phyloP scores from a whole-genome alignment of 371 early-diverging fungal genomes.

The Mucor circinelloides region DNA sequence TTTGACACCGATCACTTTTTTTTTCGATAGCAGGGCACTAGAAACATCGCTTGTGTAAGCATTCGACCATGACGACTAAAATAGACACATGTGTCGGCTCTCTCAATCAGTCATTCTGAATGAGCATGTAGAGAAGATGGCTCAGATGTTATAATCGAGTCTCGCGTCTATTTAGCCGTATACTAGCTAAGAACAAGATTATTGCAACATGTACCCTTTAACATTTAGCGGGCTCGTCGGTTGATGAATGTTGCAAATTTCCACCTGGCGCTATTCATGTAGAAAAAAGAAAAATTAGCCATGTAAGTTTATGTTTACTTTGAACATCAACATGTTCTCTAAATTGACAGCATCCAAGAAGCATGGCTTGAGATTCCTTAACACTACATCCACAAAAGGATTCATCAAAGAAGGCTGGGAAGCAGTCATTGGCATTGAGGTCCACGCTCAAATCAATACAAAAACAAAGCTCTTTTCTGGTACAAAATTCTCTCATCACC shows the following conservation, averaged over 20 bases:
- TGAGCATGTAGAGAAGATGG: too few relatives aligned
- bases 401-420: conserved; percentile 57
- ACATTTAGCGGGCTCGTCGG: not conserved
- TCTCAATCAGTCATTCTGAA: too few relatives aligned
- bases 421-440: conserved; percentile 87
- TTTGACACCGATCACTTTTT: too few relatives aligned
- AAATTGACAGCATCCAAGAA: not conserved
- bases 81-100: too few relatives aligned
- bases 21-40: too few relatives aligned
- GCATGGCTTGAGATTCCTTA: not conserved
- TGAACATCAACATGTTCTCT: not conserved
- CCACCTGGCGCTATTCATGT: not conserved
- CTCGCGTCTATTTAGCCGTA: too few relatives aligned
- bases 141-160: too few relatives aligned
- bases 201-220: too few relatives aligned
- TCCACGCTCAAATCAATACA: conserved; percentile 85
- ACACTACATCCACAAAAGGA: not conserved
- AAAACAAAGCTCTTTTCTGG: conserved; percentile 85
- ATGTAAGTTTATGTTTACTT: not conserved
- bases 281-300: not conserved
- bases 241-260: not conserved
- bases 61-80: too few relatives aligned
- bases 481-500: conserved; percentile 8
- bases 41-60: too few relatives aligned
- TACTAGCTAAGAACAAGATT: too few relatives aligned